Evolutionary conservation across 441 rosid genomes (phyloP).

Genomic region (Biscutella laevigata): DNA sequence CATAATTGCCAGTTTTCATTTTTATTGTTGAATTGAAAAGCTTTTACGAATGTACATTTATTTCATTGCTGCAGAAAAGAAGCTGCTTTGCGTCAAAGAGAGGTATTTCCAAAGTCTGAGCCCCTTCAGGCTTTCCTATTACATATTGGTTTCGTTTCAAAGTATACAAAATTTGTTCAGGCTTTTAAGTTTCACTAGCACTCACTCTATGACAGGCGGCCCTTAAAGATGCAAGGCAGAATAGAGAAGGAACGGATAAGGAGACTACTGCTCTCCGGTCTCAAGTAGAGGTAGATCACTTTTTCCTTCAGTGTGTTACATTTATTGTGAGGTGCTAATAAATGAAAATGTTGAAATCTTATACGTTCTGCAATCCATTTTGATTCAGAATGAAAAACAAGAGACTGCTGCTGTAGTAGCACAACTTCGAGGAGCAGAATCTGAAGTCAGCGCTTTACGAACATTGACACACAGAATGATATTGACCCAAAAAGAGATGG

Average conservation of each 20-base stretch:
- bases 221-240: constrained; percentile 57
- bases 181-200: constrained; percentile 9
- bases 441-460: constrained; percentile 55
- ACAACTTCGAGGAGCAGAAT: constrained; percentile 52
- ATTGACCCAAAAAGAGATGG: constrained; percentile 76
- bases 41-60: constrained; percentile 4
- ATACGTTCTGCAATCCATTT: not conserved
- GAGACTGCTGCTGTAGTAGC: constrained; percentile 35
- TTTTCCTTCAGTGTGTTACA: constrained; percentile 4
- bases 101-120: constrained; percentile 35
- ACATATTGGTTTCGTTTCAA: constrained; percentile 5
- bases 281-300: constrained; percentile 47
- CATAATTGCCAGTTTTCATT: not conserved
- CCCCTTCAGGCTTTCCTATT: not conserved
- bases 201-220: constrained; percentile 41
- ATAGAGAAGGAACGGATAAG: constrained; percentile 36
- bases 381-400: constrained; percentile 44
- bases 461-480: constrained; percentile 73
- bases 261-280: constrained; percentile 47
- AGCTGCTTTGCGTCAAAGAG: constrained; percentile 70
- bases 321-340: constrained; percentile 1
- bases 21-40: not conserved
- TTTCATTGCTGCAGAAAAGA: constrained; percentile 49
- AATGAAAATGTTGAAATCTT: not conserved
- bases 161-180: not conserved